phyloP scores from a whole-genome alignment of 2,329 filamentous ascomycete genomes.

The Fusarium neocosmosporiellum region DNA sequence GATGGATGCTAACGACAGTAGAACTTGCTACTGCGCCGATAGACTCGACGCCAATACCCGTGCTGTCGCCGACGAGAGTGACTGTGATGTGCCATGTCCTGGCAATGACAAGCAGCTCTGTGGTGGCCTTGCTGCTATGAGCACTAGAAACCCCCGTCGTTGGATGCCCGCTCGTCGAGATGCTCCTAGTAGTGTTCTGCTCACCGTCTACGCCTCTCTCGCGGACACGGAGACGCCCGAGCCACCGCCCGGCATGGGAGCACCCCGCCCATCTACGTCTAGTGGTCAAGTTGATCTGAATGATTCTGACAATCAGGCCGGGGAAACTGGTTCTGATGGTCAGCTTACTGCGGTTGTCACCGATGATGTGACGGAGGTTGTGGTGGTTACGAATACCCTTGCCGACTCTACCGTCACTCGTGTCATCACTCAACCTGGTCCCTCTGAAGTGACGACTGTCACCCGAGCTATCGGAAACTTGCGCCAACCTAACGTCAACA shows the following conservation, averaged over 20 bases:
- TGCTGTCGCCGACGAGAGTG: slow-evolving; percentile 40
- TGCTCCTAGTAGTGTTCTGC: slow-evolving; percentile 47
- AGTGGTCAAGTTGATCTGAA: background rate
- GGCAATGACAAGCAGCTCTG: slow-evolving; percentile 55
- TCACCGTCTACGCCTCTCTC: slow-evolving; percentile 58
- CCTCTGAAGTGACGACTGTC: background rate
- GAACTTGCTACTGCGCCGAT: slow-evolving; percentile 59
- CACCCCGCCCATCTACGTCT: background rate
- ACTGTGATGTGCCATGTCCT: slow-evolving; percentile 55
- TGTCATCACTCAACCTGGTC: background rate
- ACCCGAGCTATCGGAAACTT: slow-evolving; percentile 2
- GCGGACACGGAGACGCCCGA: slow-evolving; percentile 41
- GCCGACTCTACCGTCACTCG: background rate
- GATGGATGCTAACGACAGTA: slow-evolving; percentile 21
- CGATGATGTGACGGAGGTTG: background rate
- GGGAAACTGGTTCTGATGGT: background rate
- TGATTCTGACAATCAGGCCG: background rate
- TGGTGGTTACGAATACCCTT: background rate
- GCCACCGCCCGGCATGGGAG: slow-evolving; percentile 50
- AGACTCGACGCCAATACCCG: slow-evolving; percentile 53
- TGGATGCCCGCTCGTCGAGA: slow-evolving; percentile 40
- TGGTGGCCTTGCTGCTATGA: slow-evolving; percentile 50
- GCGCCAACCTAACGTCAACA: background rate
- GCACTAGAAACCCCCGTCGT: slow-evolving; percentile 12
- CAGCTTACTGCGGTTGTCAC: background rate